These are phyloP conservation scores for Tuber indicum DNA, from an alignment of 495 filamentous ascomycete species.

Conservation along the genomic window DNA sequence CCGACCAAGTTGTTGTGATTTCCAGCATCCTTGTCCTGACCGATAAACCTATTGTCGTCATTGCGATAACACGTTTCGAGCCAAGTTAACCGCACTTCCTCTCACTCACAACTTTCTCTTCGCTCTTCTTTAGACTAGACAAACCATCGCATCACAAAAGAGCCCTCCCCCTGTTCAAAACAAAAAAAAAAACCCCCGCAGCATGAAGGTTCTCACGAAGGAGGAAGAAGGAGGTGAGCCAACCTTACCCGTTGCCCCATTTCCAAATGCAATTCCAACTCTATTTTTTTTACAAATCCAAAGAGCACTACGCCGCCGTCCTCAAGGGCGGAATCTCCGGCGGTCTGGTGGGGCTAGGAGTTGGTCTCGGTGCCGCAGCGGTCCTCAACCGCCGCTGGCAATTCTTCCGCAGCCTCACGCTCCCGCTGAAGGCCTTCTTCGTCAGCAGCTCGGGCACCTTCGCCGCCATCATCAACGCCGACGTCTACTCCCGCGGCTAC, in stretches of 20 bases:
- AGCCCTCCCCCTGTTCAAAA: neutral
- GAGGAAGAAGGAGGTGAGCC: slow-evolving; percentile 69
- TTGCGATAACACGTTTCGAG: slow-evolving; percentile 16
- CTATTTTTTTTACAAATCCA: neutral
- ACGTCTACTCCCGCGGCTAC: slow-evolving; percentile 67
- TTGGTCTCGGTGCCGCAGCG: slow-evolving; percentile 43
- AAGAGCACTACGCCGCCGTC: slow-evolving; percentile 56
- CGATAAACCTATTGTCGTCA: slow-evolving; percentile 7
- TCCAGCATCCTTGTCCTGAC: neutral
- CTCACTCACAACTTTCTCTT: neutral
- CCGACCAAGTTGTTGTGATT: neutral
- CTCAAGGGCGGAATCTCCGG: slow-evolving; percentile 72
- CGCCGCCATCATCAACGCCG: slow-evolving; percentile 75
- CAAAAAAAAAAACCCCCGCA: neutral
- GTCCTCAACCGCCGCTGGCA: slow-evolving; percentile 43
- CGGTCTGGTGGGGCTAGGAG: slow-evolving; percentile 50
- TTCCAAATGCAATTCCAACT: neutral
- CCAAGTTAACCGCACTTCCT: neutral
- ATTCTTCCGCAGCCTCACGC: slow-evolving; percentile 65
- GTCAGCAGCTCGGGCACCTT: slow-evolving; percentile 78
- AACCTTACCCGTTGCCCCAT: neutral
- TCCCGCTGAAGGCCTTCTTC: slow-evolving; percentile 87
- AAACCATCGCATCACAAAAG: neutral
- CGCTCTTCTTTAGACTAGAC: neutral
- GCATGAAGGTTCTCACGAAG: slow-evolving; percentile 90